A percentile compares a stretch with the other conserved stretches of the same genome.
Conservation (phyloP, 2,329 filamentous ascomycete genomes). For the Colletotrichum kahawae region DNA sequence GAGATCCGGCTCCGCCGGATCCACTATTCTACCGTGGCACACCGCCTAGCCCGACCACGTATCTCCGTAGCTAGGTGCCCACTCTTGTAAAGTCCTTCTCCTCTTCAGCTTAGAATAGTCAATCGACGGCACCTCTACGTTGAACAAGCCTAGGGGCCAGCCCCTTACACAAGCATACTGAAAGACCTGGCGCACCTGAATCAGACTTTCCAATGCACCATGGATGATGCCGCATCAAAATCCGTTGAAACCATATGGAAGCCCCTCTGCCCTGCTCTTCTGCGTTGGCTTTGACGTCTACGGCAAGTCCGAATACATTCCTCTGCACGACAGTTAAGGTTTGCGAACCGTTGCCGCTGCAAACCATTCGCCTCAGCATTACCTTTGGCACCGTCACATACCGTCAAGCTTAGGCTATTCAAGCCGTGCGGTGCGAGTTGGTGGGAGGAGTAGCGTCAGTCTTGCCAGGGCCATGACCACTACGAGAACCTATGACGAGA, state of each 20-base stretch:
- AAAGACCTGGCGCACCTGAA: neutral
- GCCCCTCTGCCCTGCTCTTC: neutral
- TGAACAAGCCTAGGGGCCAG: too few relatives aligned
- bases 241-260: neutral
- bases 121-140: too few relatives aligned
- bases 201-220: neutral
- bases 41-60: too few relatives aligned
- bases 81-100: too few relatives aligned
- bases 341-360: neutral
- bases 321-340: rapidly evolving
- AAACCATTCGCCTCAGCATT: neutral
- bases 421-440: neutral
- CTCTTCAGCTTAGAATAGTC: too few relatives aligned
- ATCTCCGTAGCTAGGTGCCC: too few relatives aligned
- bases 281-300: neutral
- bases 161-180: too few relatives aligned
- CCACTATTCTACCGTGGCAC: too few relatives aligned
- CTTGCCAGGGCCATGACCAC: neutral
- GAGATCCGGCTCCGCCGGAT: too few relatives aligned
- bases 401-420: neutral
- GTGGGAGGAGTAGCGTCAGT: neutral
- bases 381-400: neutral
- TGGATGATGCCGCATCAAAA: neutral
- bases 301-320: neutral
- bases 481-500: neutral